Evolutionary conservation across 108 stramenopile genomes (phyloP).

Genomic region (Skeletonema marinoi): DNA sequence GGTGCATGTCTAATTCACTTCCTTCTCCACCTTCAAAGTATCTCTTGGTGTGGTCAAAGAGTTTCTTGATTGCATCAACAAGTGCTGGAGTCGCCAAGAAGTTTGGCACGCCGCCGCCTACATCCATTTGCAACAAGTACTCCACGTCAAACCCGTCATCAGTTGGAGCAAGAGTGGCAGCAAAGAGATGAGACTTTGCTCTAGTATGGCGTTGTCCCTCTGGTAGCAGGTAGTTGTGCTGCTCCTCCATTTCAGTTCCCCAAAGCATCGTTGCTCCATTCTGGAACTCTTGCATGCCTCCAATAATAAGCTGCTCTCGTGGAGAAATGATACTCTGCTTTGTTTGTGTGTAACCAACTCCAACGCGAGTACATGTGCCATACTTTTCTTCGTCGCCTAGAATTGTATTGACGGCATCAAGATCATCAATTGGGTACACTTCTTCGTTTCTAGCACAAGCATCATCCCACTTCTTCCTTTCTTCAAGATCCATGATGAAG

Average conservation of each 20-base stretch:
- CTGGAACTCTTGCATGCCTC: constrained; percentile 45
- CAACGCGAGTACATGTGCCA: constrained; percentile 41
- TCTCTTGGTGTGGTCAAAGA: constrained; percentile 44
- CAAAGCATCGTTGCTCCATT: constrained; percentile 47
- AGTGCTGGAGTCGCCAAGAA: constrained; percentile 52
- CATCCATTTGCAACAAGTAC: constrained; percentile 50
- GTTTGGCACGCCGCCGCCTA: constrained; percentile 42
- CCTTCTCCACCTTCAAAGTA: constrained; percentile 46
- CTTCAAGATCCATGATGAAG: constrained; percentile 51
- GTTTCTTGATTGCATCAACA: constrained; percentile 39
- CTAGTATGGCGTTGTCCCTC: constrained; percentile 43
- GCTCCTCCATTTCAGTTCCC: constrained; percentile 57
- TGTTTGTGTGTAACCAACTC: constrained; percentile 47
- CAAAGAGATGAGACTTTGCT: constrained; percentile 49
- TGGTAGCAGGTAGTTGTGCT: constrained; percentile 48
- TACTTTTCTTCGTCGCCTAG: constrained; percentile 28
- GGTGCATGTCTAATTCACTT: constrained; percentile 26
- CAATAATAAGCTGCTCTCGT: constrained; percentile 47
- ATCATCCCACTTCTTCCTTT: constrained; percentile 52
- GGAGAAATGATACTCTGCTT: constrained; percentile 45
- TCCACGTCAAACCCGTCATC: constrained; percentile 46
- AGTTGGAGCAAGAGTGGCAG: constrained; percentile 45
- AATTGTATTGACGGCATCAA: constrained; percentile 21
- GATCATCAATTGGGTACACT: constrained; percentile 45
- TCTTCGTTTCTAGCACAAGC: constrained; percentile 43